Evolutionary conservation across 805 yeast species (phyloP).

Genomic region (Pichia rugopelliculosa): DNA sequence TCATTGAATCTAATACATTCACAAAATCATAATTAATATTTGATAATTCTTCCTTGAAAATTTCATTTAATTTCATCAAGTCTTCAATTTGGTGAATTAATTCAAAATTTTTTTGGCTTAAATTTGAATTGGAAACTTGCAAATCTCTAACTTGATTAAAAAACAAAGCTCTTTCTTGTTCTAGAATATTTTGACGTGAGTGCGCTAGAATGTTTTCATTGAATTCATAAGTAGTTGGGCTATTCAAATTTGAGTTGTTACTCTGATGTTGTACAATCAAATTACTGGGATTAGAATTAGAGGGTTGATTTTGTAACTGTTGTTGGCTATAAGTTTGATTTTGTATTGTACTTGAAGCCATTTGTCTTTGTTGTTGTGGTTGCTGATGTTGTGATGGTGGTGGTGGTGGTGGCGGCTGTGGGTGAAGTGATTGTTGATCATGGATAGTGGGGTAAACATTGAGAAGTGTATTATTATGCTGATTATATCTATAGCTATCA

Average conservation of each 20-base stretch:
- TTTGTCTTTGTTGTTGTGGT: not conserved
- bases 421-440: conserved; percentile 5
- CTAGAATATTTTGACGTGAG: not conserved
- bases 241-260: conserved; percentile 4
- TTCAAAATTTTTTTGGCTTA: not conserved
- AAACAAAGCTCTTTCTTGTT: conserved; percentile 3
- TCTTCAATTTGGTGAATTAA: conserved; percentile 24
- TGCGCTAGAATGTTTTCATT: not conserved
- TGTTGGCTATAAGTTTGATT: conserved; percentile 10
- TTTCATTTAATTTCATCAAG: conserved; percentile 40
- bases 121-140: not conserved
- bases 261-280: not conserved
- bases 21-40: conserved; percentile 48
- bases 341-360: too few relatives aligned
- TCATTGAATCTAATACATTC: conserved; percentile 37
- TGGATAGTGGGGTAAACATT: not conserved
- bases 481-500: not conserved
- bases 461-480: not conserved
- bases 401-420: conserved; percentile 7
- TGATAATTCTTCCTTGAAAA: conserved; percentile 40
- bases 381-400: not conserved
- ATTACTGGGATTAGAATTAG: too few relatives aligned
- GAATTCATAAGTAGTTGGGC: not conserved
- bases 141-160: not conserved
- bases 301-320: conserved; percentile 7